These are phyloP conservation scores for Botrytis elliptica DNA, from an alignment of 2,329 filamentous ascomycete genomes.

Conservation along the genomic window DNA sequence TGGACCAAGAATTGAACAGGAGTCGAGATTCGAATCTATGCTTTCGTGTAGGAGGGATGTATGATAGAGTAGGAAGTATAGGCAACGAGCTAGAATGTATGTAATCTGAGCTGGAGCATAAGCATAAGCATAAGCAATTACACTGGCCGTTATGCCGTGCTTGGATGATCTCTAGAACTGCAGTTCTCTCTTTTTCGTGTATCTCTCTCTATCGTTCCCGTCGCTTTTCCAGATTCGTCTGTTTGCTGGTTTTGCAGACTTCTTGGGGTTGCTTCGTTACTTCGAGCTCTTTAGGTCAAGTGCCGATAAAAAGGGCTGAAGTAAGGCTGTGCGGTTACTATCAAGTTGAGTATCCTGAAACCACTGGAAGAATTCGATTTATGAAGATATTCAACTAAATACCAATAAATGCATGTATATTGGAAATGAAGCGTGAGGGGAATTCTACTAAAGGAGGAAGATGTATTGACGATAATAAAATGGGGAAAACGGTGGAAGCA, in stretches of 20 bases:
- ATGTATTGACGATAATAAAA: conserved; percentile 11
- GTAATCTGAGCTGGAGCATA: conserved; percentile 12
- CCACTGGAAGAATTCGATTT: conserved; percentile 17
- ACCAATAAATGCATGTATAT: conserved; percentile 17
- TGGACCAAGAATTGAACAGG: neutral
- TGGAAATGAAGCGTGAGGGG: conserved; percentile 15
- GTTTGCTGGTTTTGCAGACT: neutral
- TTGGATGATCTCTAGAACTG: conserved; percentile 9
- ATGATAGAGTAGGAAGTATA: neutral
- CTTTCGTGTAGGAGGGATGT: conserved; percentile 1
- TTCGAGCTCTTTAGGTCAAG: neutral
- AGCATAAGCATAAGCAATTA: conserved; percentile 19
- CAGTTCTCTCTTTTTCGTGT: neutral
- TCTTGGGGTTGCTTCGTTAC: neutral
- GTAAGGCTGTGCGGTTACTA: conserved; percentile 5
- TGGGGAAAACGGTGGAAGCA: conserved; percentile 6
- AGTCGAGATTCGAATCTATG: conserved; percentile 15
- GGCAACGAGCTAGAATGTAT: conserved; percentile 4
- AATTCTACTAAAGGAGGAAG: neutral
- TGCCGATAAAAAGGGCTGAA: conserved; percentile 15
- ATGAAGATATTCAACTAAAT: conserved; percentile 10
- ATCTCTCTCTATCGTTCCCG: conserved; percentile 12
- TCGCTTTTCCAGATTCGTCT: conserved; percentile 3
- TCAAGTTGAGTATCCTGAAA: conserved; percentile 17
- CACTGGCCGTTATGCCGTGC: conserved; percentile 15